Evolutionary conservation across 768 basidiomycete genomes (phyloP), one percentile per base, ranked within the genome.

Genomic region (Panellus pusillus): DNA sequence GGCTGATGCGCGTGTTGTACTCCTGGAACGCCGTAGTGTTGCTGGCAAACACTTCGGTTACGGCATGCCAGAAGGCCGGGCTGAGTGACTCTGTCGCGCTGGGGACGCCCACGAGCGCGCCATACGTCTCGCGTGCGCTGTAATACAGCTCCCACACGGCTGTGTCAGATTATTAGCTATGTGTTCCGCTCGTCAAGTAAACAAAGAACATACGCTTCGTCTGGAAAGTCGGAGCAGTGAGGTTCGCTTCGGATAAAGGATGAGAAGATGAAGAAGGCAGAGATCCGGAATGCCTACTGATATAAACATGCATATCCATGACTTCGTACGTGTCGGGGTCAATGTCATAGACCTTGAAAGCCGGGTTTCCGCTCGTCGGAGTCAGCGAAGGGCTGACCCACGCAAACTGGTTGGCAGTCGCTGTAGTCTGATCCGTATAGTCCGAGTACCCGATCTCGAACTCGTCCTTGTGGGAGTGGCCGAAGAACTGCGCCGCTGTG

Each of bases 291-390:
- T 20, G 57, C 70, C 15, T 28, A 72, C 73, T 62, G 48, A 68
- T 66, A 55, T 63, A 69, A 1, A 69, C 67, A 14, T 62, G 61
- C n/a, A 58, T 51, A 44, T 77, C 74, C 68, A 76, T 70, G 42
- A 76, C 60, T 50, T 74, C 74, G 48, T 64, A 74, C 5, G 74
- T 74, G 47, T 71, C 72, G 8, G 74, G 72, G 51, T 77, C 75
- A 31, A 77, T 59, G 20, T 74, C 74, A 59, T 76, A 76, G 0
- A 75, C 55, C 35, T 74, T 69, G 65, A 69, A 75, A 44, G 65
- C 73, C 36, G 63, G 75, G 63, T 70, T 76, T 57, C 66, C 71
- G 43, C 68, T 74, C 1, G 66, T 71, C 2, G 75, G 74, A 6
- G 75, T 76, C 28, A 77, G 54, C 0, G 75, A 72, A 29, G 72